These are phyloP conservation scores for Penicillium sp. DNA, from an alignment of 2,329 filamentous ascomycete genomes.

Conservation along the genomic window DNA sequence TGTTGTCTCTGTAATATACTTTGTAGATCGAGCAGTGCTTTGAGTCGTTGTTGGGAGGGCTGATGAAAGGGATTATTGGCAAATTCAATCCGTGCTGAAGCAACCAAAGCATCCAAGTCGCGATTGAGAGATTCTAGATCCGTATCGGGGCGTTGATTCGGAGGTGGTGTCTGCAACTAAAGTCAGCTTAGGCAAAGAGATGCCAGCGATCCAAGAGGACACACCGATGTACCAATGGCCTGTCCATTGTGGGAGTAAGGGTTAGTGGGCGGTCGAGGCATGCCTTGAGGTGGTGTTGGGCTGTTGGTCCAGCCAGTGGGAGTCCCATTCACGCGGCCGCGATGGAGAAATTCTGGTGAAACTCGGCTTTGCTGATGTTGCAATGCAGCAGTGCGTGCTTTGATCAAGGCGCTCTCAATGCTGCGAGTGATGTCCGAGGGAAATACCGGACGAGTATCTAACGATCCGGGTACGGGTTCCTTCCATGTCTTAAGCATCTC, in stretches of 20 bases:
- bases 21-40: constrained; percentile 80
- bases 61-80: constrained; percentile 69
- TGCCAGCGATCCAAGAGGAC: background rate
- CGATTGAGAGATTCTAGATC: constrained; percentile 68
- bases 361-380: constrained; percentile 47
- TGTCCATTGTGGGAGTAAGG: constrained; percentile 30
- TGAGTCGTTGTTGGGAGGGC: constrained; percentile 70
- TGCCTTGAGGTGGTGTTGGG: constrained; percentile 61
- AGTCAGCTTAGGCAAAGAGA: constrained; percentile 6
- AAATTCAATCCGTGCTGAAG: constrained; percentile 65
- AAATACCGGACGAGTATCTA: constrained; percentile 90
- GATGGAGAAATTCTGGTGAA: constrained; percentile 52
- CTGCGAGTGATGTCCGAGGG: constrained; percentile 76
- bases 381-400: constrained; percentile 59
- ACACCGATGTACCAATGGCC: constrained; percentile 15
- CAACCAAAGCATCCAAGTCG: constrained; percentile 75
- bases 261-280: constrained; percentile 32
- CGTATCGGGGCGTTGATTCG: constrained; percentile 35
- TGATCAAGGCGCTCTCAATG: constrained; percentile 91
- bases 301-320: constrained; percentile 63
- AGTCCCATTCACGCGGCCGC: constrained; percentile 47
- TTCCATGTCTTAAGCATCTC: constrained; percentile 99
- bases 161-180: constrained; percentile 18
- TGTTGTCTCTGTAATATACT: constrained; percentile 70
- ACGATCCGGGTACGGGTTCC: constrained; percentile 86